Conservation (phyloP, 2,329 filamentous ascomycete species). For the Fusarium pininemorale region DNA sequence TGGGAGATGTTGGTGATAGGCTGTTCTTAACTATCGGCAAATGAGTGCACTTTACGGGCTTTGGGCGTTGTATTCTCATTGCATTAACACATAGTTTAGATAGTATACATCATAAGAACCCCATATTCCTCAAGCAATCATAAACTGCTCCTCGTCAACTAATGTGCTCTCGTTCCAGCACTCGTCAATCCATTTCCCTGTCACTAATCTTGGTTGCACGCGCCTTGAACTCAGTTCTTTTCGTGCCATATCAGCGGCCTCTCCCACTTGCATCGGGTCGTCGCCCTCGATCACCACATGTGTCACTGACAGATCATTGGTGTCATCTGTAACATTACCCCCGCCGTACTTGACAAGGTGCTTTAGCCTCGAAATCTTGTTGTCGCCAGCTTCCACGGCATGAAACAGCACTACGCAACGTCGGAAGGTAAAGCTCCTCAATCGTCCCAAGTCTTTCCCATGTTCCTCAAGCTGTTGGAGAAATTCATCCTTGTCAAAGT, state of each 20-base stretch:
- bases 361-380: conserved; percentile 54
- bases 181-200: conserved; percentile 76
- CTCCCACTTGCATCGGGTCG: conserved; percentile 50
- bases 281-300: conserved; percentile 71
- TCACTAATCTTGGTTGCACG: conserved; percentile 74
- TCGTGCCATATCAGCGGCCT: conserved; percentile 56
- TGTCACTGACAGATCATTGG: conserved; percentile 67
- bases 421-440: conserved; percentile 64
- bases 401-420: conserved; percentile 55
- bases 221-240: conserved; percentile 55
- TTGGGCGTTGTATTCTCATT: conserved; percentile 6
- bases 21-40: conserved; percentile 91
- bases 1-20: conserved; percentile 91
- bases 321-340: conserved; percentile 63
- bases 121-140: conserved; percentile 37
- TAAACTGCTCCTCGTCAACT: conserved; percentile 78
- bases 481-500: conserved; percentile 58
- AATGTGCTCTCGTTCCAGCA: conserved; percentile 83
- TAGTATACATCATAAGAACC: conserved; percentile 35
- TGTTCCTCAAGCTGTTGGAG: conserved; percentile 64
- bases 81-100: conserved; percentile 27
- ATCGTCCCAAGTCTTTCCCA: conserved; percentile 59
- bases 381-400: conserved; percentile 43
- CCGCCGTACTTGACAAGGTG: conserved; percentile 75
- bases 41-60: conserved; percentile 50